Evolutionary conservation across 768 basidiomycete genomes (phyloP), one percentile per base, ranked within the genome.

Genomic region (Hericium rajendrae): DNA sequence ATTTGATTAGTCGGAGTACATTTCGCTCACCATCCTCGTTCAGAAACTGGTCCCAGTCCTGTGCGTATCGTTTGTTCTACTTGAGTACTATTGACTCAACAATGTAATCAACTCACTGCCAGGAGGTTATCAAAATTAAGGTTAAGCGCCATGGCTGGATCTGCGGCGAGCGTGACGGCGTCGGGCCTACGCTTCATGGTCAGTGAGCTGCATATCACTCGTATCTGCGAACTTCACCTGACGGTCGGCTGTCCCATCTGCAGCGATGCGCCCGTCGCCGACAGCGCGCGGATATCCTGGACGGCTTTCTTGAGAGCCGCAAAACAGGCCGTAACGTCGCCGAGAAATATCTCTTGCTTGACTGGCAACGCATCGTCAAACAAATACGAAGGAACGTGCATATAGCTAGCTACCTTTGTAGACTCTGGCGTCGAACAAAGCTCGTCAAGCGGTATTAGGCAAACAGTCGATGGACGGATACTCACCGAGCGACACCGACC

Each of bases 401-500:
- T 20, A 54, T 50, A 48, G 38, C 38, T 50, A 48, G 38, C 38
- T 51, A 78, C 79, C 73, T 76, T 76, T 79, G 65, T 80, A 80
- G 13, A 82, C 75, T 3, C 76, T 80, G 51, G 18, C 22, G 12
- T 38, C 16, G 8, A 11, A 38, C 13, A 20, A 39, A 26, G 20
- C 37, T 16, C 13, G 41, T 28, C 26, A 28, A 38, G 16, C 16
- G 32, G 15, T n/a, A 4, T 11, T 12, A 38, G 51, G 40, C 48
- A 32, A 50, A 8, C 18, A 37, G 38, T 18, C 38, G 12, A 53
- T 56, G 32, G 20, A 12, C 15, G 18, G 20, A 48, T 61, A 64
- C 81, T 58, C 69, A 92, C 92, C 92, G 82, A 20, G 87, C 89
- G 38, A 87, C 93, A 3, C 93, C 93, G 59, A 94, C 85, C 78